These are phyloP conservation scores for Heliosperma pusillum DNA, from an alignment of 148 eudicot genomes.

Conservation along the genomic window DNA sequence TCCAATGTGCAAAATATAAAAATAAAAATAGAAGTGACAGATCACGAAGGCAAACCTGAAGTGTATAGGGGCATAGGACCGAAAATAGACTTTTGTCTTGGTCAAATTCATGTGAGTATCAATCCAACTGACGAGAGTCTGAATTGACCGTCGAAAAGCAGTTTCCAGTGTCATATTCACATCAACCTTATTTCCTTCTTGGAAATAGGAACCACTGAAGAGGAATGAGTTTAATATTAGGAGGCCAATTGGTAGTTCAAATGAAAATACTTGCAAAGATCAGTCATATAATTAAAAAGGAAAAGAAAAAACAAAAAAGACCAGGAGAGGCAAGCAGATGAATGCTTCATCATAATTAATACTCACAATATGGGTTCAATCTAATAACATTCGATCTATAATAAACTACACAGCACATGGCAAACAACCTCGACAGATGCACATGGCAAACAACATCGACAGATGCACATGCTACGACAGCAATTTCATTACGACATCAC, in stretches of 20 bases:
- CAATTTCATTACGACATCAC: no score
- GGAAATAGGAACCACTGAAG: constrained; percentile 68
- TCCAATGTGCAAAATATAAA: not conserved
- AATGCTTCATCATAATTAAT: not conserved
- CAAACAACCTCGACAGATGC: no score
- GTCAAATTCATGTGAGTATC: constrained; percentile 43
- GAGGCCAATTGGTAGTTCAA: not conserved
- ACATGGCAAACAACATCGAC: no score
- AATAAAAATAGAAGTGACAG: not conserved
- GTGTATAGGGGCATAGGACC: constrained; percentile 75
- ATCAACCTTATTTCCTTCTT: constrained; percentile 61
- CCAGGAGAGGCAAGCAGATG: not conserved
- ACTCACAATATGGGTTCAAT: not conserved
- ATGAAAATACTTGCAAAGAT: not conserved
- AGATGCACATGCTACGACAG: no score
- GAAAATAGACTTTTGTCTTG: constrained; percentile 63
- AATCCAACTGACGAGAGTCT: constrained; percentile 54
- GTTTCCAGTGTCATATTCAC: constrained; percentile 59
- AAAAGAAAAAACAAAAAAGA: not conserved
- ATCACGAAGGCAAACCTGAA: constrained; percentile 51
- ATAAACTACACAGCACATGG: no score
- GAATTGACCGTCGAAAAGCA: constrained; percentile 52
- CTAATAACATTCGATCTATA: not conserved
- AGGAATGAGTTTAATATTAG: constrained; percentile 17
- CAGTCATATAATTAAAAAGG: not conserved